Base-by-base conservation (phyloP, 345 rosid genomes). In the Brassica cretica region DNA sequence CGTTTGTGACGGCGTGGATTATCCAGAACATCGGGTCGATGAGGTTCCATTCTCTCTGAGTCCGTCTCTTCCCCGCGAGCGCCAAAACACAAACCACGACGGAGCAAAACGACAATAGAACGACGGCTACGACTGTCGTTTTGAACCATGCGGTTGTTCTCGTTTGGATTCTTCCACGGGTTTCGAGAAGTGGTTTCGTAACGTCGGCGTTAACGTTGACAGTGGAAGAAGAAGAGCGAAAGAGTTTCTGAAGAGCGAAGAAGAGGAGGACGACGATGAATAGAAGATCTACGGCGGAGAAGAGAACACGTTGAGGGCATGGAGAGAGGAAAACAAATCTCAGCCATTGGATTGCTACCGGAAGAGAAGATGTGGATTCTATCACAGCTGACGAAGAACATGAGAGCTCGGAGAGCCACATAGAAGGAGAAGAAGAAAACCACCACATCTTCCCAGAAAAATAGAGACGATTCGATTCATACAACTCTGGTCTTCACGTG, bases 311-410 rank as follows among this genome's bases (percentile, higher is more conserved):
- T 71, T 94, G 98, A 56, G 97, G 90, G 73, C 97, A 90, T 7
- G 97, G 97, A 29, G 88, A 88, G 32, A 92, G 89, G 82, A 87
- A 83, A 64, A 90, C 70, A 85, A 90, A 94, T 81, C 88, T 84
- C 29, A 92, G 78, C 97, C 97, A 89, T 68, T 77, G 95, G 71
- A 91, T 71, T 61, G 85, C 37, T 65, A 74, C 10, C 2, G 93
- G 82, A 76, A 84, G 6, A 10, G 89, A 84, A 4, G 84, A 37
- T 8, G 82, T 68, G 1, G 81, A 72, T 16, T 67, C 79, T 69
- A 81, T 55, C 63, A 79, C 85, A 5, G 85, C 81, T 6, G 91
- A 72, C 76, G 78, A 76, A 46, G 97, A 88, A 80, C 97, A 91
- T 0, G 97, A 89, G 14, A 85, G 84, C 25, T 88, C 76, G 8